Evolutionary conservation across 2,329 filamentous ascomycete species (phyloP).

Genomic region (Sordariomycetes sp.): DNA sequence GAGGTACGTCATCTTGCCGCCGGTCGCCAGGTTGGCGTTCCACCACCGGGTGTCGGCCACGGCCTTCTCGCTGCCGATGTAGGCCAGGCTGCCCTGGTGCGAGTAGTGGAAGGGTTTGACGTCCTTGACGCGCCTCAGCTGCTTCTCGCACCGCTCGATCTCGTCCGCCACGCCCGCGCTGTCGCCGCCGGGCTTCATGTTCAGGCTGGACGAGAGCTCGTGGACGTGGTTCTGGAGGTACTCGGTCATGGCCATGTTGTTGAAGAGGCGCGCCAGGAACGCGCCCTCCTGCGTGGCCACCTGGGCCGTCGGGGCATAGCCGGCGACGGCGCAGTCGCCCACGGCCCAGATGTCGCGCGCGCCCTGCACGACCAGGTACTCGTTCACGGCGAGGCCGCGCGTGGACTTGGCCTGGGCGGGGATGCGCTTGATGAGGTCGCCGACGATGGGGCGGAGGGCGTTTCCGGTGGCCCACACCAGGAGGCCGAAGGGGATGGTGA

Average conservation of each 20-base stretch:
- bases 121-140: slow-evolving; percentile 81
- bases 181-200: slow-evolving; percentile 46
- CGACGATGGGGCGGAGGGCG: slow-evolving; percentile 77
- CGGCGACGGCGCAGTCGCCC: slow-evolving; percentile 93
- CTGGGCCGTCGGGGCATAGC: slow-evolving; percentile 95
- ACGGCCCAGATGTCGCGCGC: slow-evolving; percentile 96
- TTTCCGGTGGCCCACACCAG: slow-evolving; percentile 99
- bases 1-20: slow-evolving; percentile 88
- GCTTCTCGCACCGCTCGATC: slow-evolving; percentile 79
- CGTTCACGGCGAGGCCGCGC: slow-evolving; percentile 91
- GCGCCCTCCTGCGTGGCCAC: slow-evolving; percentile 91
- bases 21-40: slow-evolving; percentile 90
- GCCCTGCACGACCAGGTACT: slow-evolving; percentile 97
- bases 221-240: slow-evolving; percentile 66
- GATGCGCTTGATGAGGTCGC: slow-evolving; percentile 84
- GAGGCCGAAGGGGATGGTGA: slow-evolving; percentile 85
- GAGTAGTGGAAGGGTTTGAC: slow-evolving; percentile 98
- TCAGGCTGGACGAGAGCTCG: slow-evolving; percentile 52
- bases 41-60: slow-evolving; percentile 97
- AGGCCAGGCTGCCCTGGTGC: slow-evolving; percentile 91
- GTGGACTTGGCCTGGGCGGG: slow-evolving; percentile 92
- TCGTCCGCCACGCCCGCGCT: slow-evolving; percentile 59
- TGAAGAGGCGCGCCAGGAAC: slow-evolving; percentile 93
- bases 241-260: slow-evolving; percentile 96
- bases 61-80: slow-evolving; percentile 96